A percentile compares a stretch with the other conserved stretches of the same genome.
Evolutionary conservation across 208 protist species (phyloP).

Genomic region (Crithidia sp.): DNA sequence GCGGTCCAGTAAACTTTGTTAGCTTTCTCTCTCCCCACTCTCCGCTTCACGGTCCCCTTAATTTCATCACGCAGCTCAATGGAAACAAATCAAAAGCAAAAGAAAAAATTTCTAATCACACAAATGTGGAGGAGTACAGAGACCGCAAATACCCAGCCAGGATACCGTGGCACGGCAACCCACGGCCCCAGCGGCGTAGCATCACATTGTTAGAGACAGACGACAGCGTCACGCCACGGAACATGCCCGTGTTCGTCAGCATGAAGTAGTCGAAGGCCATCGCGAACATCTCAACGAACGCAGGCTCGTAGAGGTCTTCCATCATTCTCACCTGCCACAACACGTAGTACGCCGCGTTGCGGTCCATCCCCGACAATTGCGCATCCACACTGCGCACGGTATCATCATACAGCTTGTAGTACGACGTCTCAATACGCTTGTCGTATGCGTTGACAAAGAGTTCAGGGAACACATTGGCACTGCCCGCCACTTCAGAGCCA

Average conservation of each 20-base stretch:
- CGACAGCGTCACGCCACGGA: conserved; percentile 6
- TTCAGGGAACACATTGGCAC: neutral
- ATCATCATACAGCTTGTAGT: no score
- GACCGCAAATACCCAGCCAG: conserved; percentile 1
- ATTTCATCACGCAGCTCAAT: no score
- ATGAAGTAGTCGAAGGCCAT: conserved; percentile 11
- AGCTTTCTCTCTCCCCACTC: no score
- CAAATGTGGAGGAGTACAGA: neutral
- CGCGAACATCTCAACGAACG: neutral
- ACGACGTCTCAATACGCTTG: neutral
- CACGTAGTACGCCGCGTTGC: neutral
- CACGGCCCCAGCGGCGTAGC: conserved; percentile 10
- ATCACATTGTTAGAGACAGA: conserved; percentile 10
- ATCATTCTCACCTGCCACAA: neutral
- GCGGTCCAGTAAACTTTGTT: no score
- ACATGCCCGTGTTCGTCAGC: conserved; percentile 4
- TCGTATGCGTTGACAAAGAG: conserved; percentile 4
- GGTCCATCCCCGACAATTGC: no score
- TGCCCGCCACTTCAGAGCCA: neutral
- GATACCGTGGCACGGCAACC: conserved; percentile 8
- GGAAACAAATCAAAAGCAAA: no score
- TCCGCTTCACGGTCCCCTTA: no score
- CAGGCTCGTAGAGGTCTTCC: neutral
- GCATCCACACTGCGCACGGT: no score
- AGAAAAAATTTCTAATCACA: neutral